phyloP scores from a whole-genome alignment of 2,329 filamentous ascomycete species.

The Trichoderma sp. region DNA sequence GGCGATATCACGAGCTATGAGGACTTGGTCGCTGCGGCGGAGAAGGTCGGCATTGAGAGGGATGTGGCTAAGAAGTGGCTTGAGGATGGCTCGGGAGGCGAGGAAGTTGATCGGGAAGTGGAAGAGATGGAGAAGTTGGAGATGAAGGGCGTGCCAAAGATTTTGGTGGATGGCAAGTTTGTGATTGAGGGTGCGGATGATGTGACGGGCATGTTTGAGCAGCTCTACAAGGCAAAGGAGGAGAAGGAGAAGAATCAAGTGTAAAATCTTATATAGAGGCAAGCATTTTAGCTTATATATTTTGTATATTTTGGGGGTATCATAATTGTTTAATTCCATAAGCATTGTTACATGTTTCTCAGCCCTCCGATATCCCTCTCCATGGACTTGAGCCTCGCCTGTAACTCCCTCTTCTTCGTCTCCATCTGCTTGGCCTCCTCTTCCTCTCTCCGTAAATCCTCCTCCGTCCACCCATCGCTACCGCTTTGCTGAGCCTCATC shows the following conservation, averaged over 20 bases:
- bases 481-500: slow-evolving; percentile 54
- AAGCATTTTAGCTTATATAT: not conserved
- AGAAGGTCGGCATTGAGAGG: slow-evolving; percentile 57
- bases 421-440: slow-evolving; percentile 65
- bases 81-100: slow-evolving; percentile 56
- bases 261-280: not conserved
- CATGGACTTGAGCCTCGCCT: slow-evolving; percentile 56
- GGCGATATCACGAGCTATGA: slow-evolving; percentile 64
- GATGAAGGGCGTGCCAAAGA: slow-evolving; percentile 73
- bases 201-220: slow-evolving; percentile 64
- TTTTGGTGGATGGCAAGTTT: slow-evolving; percentile 70
- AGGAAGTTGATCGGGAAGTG: slow-evolving; percentile 62
- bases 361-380: slow-evolving; percentile 60
- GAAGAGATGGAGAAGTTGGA: slow-evolving; percentile 53
- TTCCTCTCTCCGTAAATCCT: slow-evolving; percentile 70
- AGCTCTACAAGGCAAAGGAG: slow-evolving; percentile 60
- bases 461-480: slow-evolving; percentile 62
- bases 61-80: slow-evolving; percentile 59
- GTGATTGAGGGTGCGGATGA: slow-evolving; percentile 75
- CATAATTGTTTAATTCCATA: not conserved
- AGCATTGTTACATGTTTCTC: slow-evolving; percentile 53
- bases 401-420: slow-evolving; percentile 59
- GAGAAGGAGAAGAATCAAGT: slow-evolving; percentile 27
- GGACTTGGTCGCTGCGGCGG: slow-evolving; percentile 56
- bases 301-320: slow-evolving; percentile 18